Evolutionary conservation across 73 alveolate species (phyloP).

Genomic region (Paramecium pentaurelia): DNA sequence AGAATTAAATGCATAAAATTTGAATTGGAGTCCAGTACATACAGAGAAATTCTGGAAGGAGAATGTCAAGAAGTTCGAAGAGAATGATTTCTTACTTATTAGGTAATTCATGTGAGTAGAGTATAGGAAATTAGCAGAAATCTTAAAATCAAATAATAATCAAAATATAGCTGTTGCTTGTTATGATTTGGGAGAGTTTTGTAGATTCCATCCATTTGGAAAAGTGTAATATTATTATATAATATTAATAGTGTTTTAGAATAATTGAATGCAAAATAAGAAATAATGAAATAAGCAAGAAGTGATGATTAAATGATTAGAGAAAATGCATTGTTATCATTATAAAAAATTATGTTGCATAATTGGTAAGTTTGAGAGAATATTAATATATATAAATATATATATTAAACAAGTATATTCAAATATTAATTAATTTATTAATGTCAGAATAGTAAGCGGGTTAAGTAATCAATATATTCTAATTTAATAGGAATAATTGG

Average conservation of each 20-base stretch:
- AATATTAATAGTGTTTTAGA: constrained; percentile 28
- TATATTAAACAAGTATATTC: neutral
- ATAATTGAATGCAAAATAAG: constrained; percentile 26
- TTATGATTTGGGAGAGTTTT: constrained; percentile 94
- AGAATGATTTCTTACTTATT: constrained; percentile 61
- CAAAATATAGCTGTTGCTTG: constrained; percentile 87
- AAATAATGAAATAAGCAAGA: constrained; percentile 50
- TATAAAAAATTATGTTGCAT: constrained; percentile 56
- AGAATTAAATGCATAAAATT: constrained; percentile 77
- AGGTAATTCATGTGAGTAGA: constrained; percentile 58
- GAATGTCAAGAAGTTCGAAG: constrained; percentile 87
- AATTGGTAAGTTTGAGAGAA: constrained; percentile 53
- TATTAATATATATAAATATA: neutral
- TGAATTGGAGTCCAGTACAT: constrained; percentile 93
- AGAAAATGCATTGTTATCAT: constrained; percentile 57
- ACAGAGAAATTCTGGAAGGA: constrained; percentile 96
- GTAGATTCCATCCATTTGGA: constrained; percentile 79
- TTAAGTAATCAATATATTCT: neutral
- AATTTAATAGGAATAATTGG: constrained; percentile 7
- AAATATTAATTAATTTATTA: neutral
- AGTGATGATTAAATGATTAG: constrained; percentile 44
- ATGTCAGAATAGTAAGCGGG: neutral
- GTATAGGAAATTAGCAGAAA: constrained; percentile 80
- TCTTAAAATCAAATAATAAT: constrained; percentile 70
- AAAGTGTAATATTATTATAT: neutral